Evolutionary conservation across 768 basidiomycete genomes (phyloP), one percentile per base, ranked within the genome.

Genomic region (Leucocoprinus leucothites): DNA sequence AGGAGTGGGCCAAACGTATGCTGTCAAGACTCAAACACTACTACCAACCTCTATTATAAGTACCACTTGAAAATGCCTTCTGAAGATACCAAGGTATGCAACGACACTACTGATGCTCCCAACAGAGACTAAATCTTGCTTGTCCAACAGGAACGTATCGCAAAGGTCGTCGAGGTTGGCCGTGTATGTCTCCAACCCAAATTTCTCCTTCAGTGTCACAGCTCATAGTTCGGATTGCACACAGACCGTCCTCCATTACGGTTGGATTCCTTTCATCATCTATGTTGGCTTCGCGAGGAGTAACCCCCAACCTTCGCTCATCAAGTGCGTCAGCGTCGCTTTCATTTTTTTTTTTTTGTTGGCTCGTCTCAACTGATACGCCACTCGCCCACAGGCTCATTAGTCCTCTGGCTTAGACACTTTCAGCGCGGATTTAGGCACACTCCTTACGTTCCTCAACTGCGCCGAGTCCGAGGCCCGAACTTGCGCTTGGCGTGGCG

Each of bases 211-310:
- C 18, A 16, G 22, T 13, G 3, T 4, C 9, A 24, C 19, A 11
- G 4, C 40, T 48, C 21, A 49, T 18, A 45, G 36, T 48, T 48
- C 24, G 38, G 7, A 19, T 35, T 44, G 25, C 24, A 21, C 46
- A 41, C 65, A 97, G 94, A 93, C 89, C 57, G 80, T 94, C 64
- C 67, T 97, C 51, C 94, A 97, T 73, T 97, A 94, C 63, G 88
- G 87, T 60, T 98, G 95, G 93, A 94, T 98, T 65, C 96, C 96
- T 28, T 74, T 95, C 67, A 92, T 98, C 65, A 95, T 98, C 65
- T 97, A 94, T 71, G 81, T 97, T 66, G 96, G 95, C 34, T 97
- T 91, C 76, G 91, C 89, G 51, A 78, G 89, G 62, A 94, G 92
- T 67, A 92, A 89, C 67, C 95, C 95, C 26, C 92, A 94, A 63